Conservation (phyloP, 2,329 filamentous ascomycete species). For the Tolypocladium ophioglossoides region DNA sequence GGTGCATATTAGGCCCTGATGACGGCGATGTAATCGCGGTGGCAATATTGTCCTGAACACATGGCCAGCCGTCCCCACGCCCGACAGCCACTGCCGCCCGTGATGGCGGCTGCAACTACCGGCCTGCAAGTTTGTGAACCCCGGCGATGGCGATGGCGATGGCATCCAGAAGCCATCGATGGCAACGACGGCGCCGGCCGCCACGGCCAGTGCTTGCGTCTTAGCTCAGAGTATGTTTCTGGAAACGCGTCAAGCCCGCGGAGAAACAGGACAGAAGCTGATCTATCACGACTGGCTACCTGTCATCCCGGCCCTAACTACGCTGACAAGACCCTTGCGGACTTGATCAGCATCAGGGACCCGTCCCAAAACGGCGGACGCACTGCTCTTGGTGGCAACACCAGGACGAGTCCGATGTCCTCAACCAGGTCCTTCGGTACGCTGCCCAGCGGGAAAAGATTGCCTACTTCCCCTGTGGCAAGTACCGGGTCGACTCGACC, state of each 20-base stretch:
- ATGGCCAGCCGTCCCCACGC: background rate
- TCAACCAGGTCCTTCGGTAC: slow-evolving; percentile 26
- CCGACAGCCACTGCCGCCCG: background rate
- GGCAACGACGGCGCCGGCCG: slow-evolving; percentile 21
- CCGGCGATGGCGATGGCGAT: slow-evolving; percentile 26
- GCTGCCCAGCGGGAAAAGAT: slow-evolving; percentile 21
- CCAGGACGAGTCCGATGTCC: slow-evolving; percentile 23
- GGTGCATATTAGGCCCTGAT: background rate
- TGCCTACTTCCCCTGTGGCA: slow-evolving; percentile 18
- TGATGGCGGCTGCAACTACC: slow-evolving; percentile 24
- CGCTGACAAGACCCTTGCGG: slow-evolving; percentile 17
- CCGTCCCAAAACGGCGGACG: slow-evolving; percentile 16
- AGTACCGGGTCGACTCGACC: slow-evolving; percentile 16
- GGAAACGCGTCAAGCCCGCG: background rate
- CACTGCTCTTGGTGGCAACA: slow-evolving; percentile 26
- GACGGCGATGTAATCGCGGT: background rate
- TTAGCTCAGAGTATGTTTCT: slow-evolving; percentile 25
- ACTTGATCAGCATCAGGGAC: slow-evolving; percentile 27
- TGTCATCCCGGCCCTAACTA: slow-evolving; percentile 33
- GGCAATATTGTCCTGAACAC: background rate
- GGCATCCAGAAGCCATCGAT: slow-evolving; percentile 29
- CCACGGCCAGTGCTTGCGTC: slow-evolving; percentile 27
- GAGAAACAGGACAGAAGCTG: background rate
- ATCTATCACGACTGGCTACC: slow-evolving; percentile 19
- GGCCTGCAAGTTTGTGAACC: slow-evolving; percentile 25